These are phyloP conservation scores for Hygrophila difformis DNA, from an alignment of 257 asterid species.

Conservation along the genomic window DNA sequence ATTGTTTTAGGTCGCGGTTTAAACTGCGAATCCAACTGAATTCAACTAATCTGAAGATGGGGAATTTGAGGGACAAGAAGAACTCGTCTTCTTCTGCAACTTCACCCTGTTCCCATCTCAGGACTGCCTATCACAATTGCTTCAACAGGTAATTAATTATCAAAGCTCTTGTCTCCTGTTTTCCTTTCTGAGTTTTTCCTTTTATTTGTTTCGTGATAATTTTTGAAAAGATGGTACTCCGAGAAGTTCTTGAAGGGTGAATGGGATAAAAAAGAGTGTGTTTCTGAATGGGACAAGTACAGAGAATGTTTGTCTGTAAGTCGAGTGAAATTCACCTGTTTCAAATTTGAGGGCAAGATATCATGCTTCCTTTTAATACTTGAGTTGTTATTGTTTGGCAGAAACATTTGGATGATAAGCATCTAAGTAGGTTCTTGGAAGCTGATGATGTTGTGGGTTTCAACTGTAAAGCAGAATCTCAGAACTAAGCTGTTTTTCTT, in stretches of 20 bases:
- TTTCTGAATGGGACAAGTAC: constrained; percentile 74
- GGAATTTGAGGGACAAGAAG: constrained; percentile 44
- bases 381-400: no score
- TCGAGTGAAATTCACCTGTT: no score
- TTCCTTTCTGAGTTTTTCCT: neutral
- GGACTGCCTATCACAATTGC: constrained; percentile 73
- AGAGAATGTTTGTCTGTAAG: constrained; percentile 77
- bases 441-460: no score
- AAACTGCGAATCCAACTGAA: no score
- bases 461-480: no score
- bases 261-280: constrained; percentile 75
- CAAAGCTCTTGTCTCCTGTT: neutral
- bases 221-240: constrained; percentile 92
- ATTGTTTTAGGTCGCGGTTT: neutral
- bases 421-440: constrained; percentile 69
- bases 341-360: no score
- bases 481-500: no score
- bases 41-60: no score
- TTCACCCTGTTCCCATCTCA: constrained; percentile 71
- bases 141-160: constrained; percentile 55
- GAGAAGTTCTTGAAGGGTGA: constrained; percentile 89
- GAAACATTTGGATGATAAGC: constrained; percentile 90
- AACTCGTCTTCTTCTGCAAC: constrained; percentile 40
- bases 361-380: no score
- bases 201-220: constrained; percentile 9